Evolutionary conservation across 2,329 filamentous ascomycete genomes (phyloP).

Genomic region (Coleophoma cylindrospora): DNA sequence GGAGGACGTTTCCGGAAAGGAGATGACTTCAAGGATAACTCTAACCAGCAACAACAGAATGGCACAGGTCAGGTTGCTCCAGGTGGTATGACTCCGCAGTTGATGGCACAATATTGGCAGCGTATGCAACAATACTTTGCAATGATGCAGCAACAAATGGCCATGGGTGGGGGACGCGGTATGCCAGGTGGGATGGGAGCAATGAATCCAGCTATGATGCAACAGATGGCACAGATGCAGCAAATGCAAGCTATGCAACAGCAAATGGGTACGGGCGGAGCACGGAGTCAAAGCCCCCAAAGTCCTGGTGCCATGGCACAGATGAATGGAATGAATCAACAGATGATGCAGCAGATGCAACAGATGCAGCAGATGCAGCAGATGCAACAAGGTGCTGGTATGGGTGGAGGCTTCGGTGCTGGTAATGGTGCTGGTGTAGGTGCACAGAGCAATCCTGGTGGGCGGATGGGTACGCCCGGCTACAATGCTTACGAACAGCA

Average conservation of each 20-base stretch:
- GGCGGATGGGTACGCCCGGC: constrained; percentile 32
- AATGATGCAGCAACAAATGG: constrained; percentile 92
- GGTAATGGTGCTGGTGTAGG: constrained; percentile 26
- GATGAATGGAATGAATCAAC: constrained; percentile 30
- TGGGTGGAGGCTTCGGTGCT: constrained; percentile 15
- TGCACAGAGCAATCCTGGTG: constrained; percentile 34
- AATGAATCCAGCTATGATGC: constrained; percentile 73
- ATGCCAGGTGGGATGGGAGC: constrained; percentile 60
- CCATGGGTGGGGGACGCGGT: constrained; percentile 55
- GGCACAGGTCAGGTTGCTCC: constrained; percentile 30
- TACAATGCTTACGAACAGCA: constrained; percentile 64
- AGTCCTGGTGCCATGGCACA: constrained; percentile 23
- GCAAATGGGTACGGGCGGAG: constrained; percentile 23
- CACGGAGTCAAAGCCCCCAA: constrained; percentile 27
- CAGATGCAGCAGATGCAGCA: constrained; percentile 43
- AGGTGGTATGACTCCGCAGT: constrained; percentile 82
- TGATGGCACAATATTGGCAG: constrained; percentile 98
- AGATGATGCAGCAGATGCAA: constrained; percentile 52
- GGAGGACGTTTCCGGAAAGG: constrained; percentile 51
- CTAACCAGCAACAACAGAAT: constrained; percentile 27
- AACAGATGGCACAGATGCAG: constrained; percentile 64
- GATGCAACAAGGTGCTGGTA: constrained; percentile 8
- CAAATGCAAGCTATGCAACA: constrained; percentile 44
- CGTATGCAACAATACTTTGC: constrained; percentile 97
- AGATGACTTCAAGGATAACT: constrained; percentile 37